Base-by-base conservation (phyloP, 495 filamentous ascomycete genomes). In the Trichocladium uniseriatum region DNA sequence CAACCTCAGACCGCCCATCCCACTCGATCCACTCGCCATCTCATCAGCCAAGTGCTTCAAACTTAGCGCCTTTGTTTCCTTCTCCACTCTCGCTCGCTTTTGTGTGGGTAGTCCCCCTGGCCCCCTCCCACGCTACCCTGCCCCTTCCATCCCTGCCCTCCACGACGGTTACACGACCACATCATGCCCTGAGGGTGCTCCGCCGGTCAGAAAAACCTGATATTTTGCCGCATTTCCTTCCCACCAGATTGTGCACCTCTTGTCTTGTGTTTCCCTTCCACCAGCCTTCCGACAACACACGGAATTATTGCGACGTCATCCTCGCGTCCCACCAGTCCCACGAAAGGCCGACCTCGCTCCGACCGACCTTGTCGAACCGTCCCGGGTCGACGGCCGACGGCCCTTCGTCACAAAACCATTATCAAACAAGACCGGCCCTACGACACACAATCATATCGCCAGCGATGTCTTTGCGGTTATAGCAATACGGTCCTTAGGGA, bases 401-500 rank as follows among this genome's bases (percentile, higher is more conserved):
- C 51, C 52, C 28, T 28, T 54, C 51, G 42, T 50, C 43, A 55
- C 58, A 31, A 58, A 49, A 48, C 48, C 50, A 19, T 39, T 50
- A 20, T 37, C 49, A 51, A 52, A 56, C 48, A 38, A 49, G 38
- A n/a, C 48, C 43, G 14, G 18, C 38, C 51, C 43, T 52, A 24
- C 56, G 35, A 57, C 48, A 41, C 43, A 29, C n/a, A 45, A 34
- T 45, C 21, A 29, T 13, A 22, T 27, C 22, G 19, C 42, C 49
- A 42, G 65, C 45, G 16, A 78, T 78, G 74, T 56, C 59, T 54
- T 52, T 63, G 38, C 61, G 54, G 52, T 79, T 77, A 79, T 79
- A 79, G 72, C 76, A 64, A 60, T 53, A 63, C 73, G 65, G 74
- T 78, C 73, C 74, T 60, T 71, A 76, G 74, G 75, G 74, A 76